These are phyloP conservation scores for Diaporthe citriasiana DNA, from an alignment of 2,329 filamentous ascomycete species.

Conservation along the genomic window DNA sequence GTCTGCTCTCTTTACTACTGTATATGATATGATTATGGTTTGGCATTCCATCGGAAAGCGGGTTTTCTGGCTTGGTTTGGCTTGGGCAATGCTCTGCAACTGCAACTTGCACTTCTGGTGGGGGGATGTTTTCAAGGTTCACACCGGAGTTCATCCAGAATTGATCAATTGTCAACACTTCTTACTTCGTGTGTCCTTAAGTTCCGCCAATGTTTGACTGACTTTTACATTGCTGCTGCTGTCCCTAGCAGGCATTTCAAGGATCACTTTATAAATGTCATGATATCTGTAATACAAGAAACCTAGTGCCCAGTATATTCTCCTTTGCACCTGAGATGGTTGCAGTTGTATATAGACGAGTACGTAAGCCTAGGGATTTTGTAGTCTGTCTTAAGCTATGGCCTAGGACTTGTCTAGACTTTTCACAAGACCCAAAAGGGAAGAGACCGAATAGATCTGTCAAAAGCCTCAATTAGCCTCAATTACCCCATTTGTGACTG, in stretches of 20 bases:
- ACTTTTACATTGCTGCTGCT: not conserved
- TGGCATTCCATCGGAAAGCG: slow-evolving; percentile 32
- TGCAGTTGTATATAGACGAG: no score
- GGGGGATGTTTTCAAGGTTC: slow-evolving; percentile 14
- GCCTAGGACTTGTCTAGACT: no score
- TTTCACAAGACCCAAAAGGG: no score
- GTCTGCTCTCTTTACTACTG: slow-evolving; percentile 12
- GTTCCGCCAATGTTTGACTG: not conserved
- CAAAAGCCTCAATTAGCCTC: no score
- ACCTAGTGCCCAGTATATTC: no score
- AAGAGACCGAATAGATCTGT: no score
- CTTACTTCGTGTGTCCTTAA: not conserved
- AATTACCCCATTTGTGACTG: no score
- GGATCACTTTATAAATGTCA: no score
- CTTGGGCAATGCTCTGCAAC: slow-evolving; percentile 32
- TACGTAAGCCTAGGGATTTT: no score
- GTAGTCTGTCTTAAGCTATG: no score
- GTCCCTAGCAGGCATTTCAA: not conserved
- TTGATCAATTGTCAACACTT: slow-evolving; percentile 4
- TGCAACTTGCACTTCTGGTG: slow-evolving; percentile 23
- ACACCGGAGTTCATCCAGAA: slow-evolving; percentile 19
- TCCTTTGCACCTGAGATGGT: no score
- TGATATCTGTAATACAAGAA: no score
- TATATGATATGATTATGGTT: slow-evolving; percentile 31
- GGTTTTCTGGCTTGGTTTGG: slow-evolving; percentile 23